Evolutionary conservation across 1,284 basidiomycete species (phyloP).

Genomic region (Polyporus tsugae): DNA sequence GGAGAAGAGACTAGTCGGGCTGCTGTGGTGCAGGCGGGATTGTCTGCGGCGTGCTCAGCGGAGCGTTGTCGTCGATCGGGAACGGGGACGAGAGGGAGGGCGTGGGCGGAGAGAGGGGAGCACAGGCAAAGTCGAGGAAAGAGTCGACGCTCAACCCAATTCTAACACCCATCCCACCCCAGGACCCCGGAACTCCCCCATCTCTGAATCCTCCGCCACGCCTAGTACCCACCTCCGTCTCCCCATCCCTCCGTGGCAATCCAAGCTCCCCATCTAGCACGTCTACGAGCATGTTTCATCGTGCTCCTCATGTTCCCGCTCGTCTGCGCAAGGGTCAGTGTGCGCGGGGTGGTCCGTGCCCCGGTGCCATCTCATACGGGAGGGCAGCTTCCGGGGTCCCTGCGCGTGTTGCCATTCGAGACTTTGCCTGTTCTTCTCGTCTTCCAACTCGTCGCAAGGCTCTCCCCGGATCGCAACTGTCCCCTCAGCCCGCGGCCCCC

Average conservation of each 20-base stretch:
- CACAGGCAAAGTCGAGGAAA: conserved; percentile 25
- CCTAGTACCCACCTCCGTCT: not conserved
- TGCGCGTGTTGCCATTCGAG: conserved; percentile 37
- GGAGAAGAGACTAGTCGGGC: conserved; percentile 21
- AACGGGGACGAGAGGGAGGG: conserved; percentile 28
- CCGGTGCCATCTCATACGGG: conserved; percentile 29
- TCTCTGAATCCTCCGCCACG: not conserved
- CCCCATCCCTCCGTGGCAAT: not conserved
- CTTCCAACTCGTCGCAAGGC: conserved; percentile 11
- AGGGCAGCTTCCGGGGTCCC: conserved; percentile 28
- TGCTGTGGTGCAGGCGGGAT: conserved; percentile 15
- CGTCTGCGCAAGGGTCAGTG: not conserved
- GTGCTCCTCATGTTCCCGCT: not conserved
- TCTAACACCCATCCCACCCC: conserved; percentile 20
- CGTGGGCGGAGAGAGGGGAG: conserved; percentile 30
- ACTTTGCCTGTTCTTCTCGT: conserved; percentile 29
- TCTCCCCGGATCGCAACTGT: conserved; percentile 6
- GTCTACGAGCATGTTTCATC: not conserved
- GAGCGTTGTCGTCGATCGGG: conserved; percentile 29
- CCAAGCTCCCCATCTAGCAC: not conserved
- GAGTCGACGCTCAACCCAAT: conserved; percentile 28
- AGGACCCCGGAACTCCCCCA: conserved; percentile 26
- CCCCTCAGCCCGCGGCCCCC: conserved; percentile 8
- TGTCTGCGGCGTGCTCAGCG: conserved; percentile 23
- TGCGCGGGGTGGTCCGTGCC: conserved; percentile 33